phyloP scores from a whole-genome alignment of 1,284 basidiomycete species.

The Tilletia walkeri region DNA sequence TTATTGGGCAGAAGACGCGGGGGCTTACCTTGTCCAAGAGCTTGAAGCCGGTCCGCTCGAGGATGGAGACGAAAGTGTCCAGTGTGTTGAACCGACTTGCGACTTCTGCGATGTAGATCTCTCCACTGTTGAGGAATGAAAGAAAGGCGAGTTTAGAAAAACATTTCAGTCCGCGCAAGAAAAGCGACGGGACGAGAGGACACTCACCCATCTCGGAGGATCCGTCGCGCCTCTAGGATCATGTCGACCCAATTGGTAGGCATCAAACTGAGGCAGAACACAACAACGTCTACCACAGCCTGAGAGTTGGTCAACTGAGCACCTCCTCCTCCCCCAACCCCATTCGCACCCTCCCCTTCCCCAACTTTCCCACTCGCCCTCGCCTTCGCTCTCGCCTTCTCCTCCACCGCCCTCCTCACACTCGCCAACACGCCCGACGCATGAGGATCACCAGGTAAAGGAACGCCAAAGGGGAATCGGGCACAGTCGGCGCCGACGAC shows the following conservation, averaged over 20 bases:
- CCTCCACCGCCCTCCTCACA: slow-evolving; percentile 59
- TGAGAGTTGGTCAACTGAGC: background rate
- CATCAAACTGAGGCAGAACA: slow-evolving; percentile 95
- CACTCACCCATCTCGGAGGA: slow-evolving; percentile 74
- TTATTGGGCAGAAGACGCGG: background rate
- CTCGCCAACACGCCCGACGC: slow-evolving; percentile 72
- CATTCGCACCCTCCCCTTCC: background rate
- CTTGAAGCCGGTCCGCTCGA: slow-evolving; percentile 76
- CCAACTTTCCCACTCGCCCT: background rate
- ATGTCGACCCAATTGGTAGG: slow-evolving; percentile 92
- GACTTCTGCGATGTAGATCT: slow-evolving; percentile 92
- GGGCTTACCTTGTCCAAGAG: slow-evolving; percentile 68
- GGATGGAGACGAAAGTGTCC: slow-evolving; percentile 71
- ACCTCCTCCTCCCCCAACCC: background rate
- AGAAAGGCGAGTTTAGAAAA: background rate
- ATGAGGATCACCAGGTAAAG: slow-evolving; percentile 26
- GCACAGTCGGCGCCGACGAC: slow-evolving; percentile 45
- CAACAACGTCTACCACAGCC: slow-evolving; percentile 79
- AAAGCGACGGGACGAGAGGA: background rate
- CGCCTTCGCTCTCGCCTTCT: slow-evolving; percentile 6
- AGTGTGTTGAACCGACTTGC: slow-evolving; percentile 51
- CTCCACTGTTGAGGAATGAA: slow-evolving; percentile 64
- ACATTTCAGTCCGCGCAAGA: background rate
- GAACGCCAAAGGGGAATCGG: slow-evolving; percentile 25
- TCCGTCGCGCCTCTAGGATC: slow-evolving; percentile 81